Conservation (phyloP, 768 basidiomycete species). For the Mycena galopus region DNA sequence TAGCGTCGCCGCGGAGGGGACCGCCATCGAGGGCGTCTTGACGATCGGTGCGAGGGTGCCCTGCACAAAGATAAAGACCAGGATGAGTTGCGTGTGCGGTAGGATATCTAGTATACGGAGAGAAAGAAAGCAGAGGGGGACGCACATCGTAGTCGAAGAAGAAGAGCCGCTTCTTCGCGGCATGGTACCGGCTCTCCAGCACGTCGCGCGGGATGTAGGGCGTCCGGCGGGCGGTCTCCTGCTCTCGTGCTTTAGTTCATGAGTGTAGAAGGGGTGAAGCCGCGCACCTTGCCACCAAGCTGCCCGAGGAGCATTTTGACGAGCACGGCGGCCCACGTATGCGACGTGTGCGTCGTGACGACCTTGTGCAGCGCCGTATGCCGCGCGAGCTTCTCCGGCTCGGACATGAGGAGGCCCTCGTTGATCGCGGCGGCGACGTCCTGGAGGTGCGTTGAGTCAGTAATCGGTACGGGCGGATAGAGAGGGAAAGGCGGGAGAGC, state of each 20-base stretch:
- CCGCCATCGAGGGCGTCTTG: conserved; percentile 89
- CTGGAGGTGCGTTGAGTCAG: conserved; percentile 47
- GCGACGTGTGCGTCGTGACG: conserved; percentile 94
- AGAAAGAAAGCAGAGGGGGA: conserved; percentile 31
- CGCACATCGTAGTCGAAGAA: conserved; percentile 96
- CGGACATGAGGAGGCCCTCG: conserved; percentile 85
- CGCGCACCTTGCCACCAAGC: conserved; percentile 69
- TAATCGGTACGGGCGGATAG: conserved; percentile 2
- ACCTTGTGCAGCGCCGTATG: conserved; percentile 85
- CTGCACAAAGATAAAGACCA: conserved; percentile 62
- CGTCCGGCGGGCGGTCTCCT: conserved; percentile 83
- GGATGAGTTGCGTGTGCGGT: too few species aligned
- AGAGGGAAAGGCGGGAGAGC: conserved; percentile 17
- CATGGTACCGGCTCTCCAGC: conserved; percentile 71
- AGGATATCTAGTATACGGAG: conserved; percentile 22
- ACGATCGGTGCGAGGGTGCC: conserved; percentile 98
- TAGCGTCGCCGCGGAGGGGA: conserved; percentile 82
- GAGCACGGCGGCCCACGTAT: conserved; percentile 93
- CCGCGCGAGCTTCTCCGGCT: conserved; percentile 77
- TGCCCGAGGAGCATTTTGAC: conserved; percentile 90
- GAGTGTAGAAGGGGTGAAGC: too few species aligned
- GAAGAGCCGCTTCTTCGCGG: conserved; percentile 86
- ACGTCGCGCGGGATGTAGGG: conserved; percentile 81
- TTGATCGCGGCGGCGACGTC: conserved; percentile 94
- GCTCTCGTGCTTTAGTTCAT: too few species aligned